Evolutionary conservation across 495 filamentous ascomycete species (phyloP).

Genomic region (Xylaria cubensis): DNA sequence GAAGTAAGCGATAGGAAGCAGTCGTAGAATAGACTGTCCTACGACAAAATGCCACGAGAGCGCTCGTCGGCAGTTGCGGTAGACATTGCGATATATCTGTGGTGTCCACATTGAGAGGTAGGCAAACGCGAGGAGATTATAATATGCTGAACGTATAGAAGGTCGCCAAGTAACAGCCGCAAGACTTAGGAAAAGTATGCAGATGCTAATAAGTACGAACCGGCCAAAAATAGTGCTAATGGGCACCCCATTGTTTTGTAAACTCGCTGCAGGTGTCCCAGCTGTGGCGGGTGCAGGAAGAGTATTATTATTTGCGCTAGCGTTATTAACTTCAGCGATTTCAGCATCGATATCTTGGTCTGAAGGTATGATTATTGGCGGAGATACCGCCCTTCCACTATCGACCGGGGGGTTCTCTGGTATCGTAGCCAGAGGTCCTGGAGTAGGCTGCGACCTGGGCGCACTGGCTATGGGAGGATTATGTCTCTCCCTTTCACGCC

Average conservation of each 20-base stretch:
- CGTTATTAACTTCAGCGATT: slow-evolving; percentile 53
- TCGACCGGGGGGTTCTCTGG: slow-evolving; percentile 47
- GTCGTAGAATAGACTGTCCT: slow-evolving; percentile 78
- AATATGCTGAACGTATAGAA: slow-evolving; percentile 70
- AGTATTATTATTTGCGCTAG: slow-evolving; percentile 37
- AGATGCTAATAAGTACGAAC: slow-evolving; percentile 75
- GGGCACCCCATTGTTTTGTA: slow-evolving; percentile 41
- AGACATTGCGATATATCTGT: slow-evolving; percentile 88
- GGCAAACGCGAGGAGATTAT: slow-evolving; percentile 67
- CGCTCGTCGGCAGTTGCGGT: slow-evolving; percentile 89
- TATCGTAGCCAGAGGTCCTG: slow-evolving; percentile 40
- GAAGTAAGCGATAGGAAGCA: slow-evolving; percentile 83
- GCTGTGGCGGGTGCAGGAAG: slow-evolving; percentile 41
- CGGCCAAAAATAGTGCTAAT: slow-evolving; percentile 81
- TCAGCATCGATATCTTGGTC: slow-evolving; percentile 78
- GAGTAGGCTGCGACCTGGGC: slow-evolving; percentile 31
- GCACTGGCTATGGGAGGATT: slow-evolving; percentile 26
- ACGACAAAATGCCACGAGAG: slow-evolving; percentile 86
- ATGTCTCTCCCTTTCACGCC: slow-evolving; percentile 55
- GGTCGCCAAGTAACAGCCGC: slow-evolving; percentile 78
- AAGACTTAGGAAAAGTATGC: slow-evolving; percentile 74
- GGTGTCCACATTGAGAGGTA: slow-evolving; percentile 93
- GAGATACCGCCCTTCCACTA: slow-evolving; percentile 58
- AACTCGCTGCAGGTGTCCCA: slow-evolving; percentile 45
- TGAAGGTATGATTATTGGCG: slow-evolving; percentile 79